Conservation (phyloP, 208 protist genomes). For the Acanthamoeba pearcei region DNA sequence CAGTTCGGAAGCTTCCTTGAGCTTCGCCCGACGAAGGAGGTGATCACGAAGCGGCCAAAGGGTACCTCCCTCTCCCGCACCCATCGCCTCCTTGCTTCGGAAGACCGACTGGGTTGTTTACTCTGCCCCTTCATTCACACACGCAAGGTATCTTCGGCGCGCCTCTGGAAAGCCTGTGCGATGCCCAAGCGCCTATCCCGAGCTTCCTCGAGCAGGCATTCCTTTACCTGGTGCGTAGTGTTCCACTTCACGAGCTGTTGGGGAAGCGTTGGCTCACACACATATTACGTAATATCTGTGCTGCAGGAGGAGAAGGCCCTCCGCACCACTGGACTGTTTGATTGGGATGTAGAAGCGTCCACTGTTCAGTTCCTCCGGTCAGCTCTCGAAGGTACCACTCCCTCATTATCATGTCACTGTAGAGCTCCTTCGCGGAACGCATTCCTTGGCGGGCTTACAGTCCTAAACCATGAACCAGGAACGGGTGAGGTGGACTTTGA, state of each 20-base stretch:
- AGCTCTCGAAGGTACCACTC: not conserved
- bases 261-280: not conserved
- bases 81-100: not conserved
- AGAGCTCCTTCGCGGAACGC: too few species aligned
- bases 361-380: not conserved
- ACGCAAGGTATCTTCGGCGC: not conserved
- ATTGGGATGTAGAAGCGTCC: not conserved
- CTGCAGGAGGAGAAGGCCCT: slow-evolving; percentile 40
- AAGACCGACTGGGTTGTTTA: not conserved
- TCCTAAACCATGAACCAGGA: not conserved
- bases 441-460: not conserved
- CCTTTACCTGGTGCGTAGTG: not conserved
- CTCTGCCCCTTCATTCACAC: not conserved
- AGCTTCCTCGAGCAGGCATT: slow-evolving; percentile 16
- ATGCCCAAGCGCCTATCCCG: not conserved
- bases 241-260: not conserved
- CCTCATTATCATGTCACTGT: not conserved
- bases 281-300: not conserved
- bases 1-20: not conserved
- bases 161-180: not conserved
- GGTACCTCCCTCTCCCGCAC: not conserved
- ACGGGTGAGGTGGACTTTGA: not conserved
- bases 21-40: not conserved
- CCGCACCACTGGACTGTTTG: not conserved
- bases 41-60: not conserved